These are phyloP conservation scores for Chloranthus sessilifolius DNA, from an alignment of 164 flowering plant species.

Conservation along the genomic window DNA sequence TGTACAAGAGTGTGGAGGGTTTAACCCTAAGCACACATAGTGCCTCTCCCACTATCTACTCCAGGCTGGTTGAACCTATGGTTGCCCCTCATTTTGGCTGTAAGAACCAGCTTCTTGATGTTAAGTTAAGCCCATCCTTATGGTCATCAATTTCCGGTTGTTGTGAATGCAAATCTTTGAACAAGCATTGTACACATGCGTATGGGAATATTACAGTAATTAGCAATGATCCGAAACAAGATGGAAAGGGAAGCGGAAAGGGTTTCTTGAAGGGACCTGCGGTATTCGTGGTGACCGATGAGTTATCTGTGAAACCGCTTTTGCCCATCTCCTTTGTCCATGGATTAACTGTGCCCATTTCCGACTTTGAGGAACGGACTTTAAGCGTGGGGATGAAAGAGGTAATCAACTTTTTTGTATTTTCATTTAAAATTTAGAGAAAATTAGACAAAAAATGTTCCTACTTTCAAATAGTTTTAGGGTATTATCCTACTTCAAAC, in stretches of 20 bases:
- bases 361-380: background rate
- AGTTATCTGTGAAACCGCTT: background rate
- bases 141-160: too few relatives aligned
- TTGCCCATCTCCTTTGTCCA: background rate
- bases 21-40: too few relatives aligned
- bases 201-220: background rate
- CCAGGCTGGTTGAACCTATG: too few relatives aligned
- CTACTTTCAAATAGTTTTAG: too few relatives aligned
- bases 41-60: too few relatives aligned
- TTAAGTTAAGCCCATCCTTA: too few relatives aligned
- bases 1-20: slow-evolving; percentile 3
- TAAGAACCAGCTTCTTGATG: background rate
- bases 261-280: background rate
- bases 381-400: background rate
- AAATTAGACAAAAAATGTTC: too few relatives aligned
- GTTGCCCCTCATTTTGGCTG: too few relatives aligned
- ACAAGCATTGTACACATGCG: background rate
- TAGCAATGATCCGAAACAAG: background rate
- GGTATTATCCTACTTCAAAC: too few relatives aligned
- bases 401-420: too few relatives aligned
- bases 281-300: background rate
- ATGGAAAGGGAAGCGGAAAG: background rate
- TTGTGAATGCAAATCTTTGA: too few relatives aligned
- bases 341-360: background rate
- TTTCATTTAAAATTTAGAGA: too few relatives aligned